These are phyloP conservation scores for Plasmodium adleri DNA, from an alignment of 169 alveolate genomes.

Conservation along the genomic window DNA sequence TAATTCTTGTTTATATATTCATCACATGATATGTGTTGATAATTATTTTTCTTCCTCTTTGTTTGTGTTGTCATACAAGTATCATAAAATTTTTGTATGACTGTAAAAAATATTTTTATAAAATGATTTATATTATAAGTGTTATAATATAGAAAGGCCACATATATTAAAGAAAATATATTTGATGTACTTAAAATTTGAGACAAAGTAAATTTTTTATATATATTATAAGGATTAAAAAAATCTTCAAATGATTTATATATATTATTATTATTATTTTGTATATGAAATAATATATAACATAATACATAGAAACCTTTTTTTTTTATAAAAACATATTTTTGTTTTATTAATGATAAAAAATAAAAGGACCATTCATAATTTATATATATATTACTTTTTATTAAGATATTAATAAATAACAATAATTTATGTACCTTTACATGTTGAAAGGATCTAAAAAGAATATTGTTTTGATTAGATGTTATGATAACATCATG, in stretches of 20 bases:
- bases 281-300: conserved; percentile 15
- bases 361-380: conserved; percentile 43
- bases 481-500: too few species aligned
- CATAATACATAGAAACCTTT: conserved; percentile 10
- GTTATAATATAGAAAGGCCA: conserved; percentile 2
- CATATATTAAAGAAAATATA: conserved; percentile 5
- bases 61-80: background rate
- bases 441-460: conserved; percentile 19
- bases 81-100: background rate
- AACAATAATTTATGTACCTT: conserved; percentile 23
- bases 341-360: conserved; percentile 16
- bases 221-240: conserved; percentile 16
- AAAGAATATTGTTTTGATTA: background rate
- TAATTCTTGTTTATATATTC: background rate
- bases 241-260: conserved; percentile 3
- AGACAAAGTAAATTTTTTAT: background rate
- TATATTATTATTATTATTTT: too few species aligned
- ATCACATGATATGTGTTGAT: background rate
- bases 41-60: background rate
- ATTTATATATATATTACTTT: conserved; percentile 41
- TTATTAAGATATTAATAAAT: conserved; percentile 16
- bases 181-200: background rate
- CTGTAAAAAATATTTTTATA: too few species aligned
- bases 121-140: background rate
- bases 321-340: conserved; percentile 17